Percentiles rank a stretch among this genome's conserved stretches.
Conservation (phyloP, 495 filamentous ascomycete genomes). For the Wilcoxina mikolae region DNA sequence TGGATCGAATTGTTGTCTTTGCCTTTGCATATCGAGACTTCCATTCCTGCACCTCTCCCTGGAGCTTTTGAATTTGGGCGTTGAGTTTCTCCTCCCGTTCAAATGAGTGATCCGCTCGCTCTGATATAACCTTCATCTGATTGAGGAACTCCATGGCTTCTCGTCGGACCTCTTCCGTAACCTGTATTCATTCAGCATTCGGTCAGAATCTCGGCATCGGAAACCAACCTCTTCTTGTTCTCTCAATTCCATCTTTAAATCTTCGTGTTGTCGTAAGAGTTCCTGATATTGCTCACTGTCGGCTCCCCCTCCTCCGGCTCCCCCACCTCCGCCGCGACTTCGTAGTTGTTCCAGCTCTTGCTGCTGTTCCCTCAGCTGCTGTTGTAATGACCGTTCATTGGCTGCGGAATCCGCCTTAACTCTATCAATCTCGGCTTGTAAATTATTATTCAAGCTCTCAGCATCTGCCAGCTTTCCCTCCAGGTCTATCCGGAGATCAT, state of each 20-base stretch:
- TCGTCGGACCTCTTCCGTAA: conserved; percentile 77
- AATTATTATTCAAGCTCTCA: conserved; percentile 56
- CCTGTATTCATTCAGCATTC: conserved; percentile 29
- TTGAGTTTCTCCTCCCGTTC: conserved; percentile 68
- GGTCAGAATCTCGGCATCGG: background rate
- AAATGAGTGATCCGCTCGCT: conserved; percentile 59
- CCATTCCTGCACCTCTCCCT: conserved; percentile 76
- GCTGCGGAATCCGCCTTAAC: conserved; percentile 51
- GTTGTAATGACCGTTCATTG: conserved; percentile 47
- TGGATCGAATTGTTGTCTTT: conserved; percentile 68
- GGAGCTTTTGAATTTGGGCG: conserved; percentile 54
- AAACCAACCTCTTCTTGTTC: conserved; percentile 44
- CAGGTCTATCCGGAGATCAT: conserved; percentile 53
- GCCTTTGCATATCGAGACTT: conserved; percentile 71
- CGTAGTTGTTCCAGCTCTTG: background rate
- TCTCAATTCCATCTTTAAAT: conserved; percentile 51
- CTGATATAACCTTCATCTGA: conserved; percentile 78
- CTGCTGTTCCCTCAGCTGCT: conserved; percentile 45
- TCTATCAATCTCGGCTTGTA: conserved; percentile 63
- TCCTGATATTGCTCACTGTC: conserved; percentile 38
- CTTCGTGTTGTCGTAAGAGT: conserved; percentile 45
- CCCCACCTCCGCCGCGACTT: conserved; percentile 18
- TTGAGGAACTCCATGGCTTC: conserved; percentile 71
- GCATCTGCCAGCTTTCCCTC: conserved; percentile 68
- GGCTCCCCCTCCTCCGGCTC: conserved; percentile 11